phyloP scores from a whole-genome alignment of 495 filamentous ascomycete genomes.

The Penicillium pulvis region DNA sequence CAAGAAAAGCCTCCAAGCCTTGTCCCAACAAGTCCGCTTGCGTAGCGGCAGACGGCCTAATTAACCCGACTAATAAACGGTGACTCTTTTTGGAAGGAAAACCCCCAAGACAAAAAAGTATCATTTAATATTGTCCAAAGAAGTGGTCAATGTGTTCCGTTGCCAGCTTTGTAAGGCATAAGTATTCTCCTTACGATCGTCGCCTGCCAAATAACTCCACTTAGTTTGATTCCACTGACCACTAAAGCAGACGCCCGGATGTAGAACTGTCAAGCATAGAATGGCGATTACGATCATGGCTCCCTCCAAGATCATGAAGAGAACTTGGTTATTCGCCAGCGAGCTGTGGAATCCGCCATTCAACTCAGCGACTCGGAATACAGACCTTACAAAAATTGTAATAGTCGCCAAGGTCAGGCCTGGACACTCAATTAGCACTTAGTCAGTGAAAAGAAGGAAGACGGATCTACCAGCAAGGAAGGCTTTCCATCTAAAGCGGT shows the following conservation, averaged over 20 bases:
- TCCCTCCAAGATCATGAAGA: slow-evolving; percentile 72
- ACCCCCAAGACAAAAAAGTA: too few relatives aligned
- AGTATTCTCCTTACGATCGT: too few relatives aligned
- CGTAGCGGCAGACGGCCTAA: too few relatives aligned
- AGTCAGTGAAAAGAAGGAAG: not conserved
- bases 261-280: slow-evolving; percentile 48
- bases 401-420: slow-evolving; percentile 54
- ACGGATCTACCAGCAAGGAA: slow-evolving; percentile 19
- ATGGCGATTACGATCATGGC: slow-evolving; percentile 66
- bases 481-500: slow-evolving; percentile 15
- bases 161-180: too few relatives aligned
- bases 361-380: slow-evolving; percentile 68
- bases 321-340: slow-evolving; percentile 59
- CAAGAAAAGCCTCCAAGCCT: too few relatives aligned
- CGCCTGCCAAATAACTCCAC: too few relatives aligned
- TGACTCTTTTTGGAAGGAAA: too few relatives aligned
- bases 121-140: too few relatives aligned
- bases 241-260: slow-evolving; percentile 3
- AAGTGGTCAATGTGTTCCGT: too few relatives aligned
- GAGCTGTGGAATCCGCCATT: slow-evolving; percentile 59
- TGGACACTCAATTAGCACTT: slow-evolving; percentile 3
- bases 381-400: slow-evolving; percentile 61
- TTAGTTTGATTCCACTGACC: not conserved
- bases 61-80: too few relatives aligned
- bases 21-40: too few relatives aligned